Conservation (phyloP, 345 rosid species). For the Citrus inodora region DNA sequence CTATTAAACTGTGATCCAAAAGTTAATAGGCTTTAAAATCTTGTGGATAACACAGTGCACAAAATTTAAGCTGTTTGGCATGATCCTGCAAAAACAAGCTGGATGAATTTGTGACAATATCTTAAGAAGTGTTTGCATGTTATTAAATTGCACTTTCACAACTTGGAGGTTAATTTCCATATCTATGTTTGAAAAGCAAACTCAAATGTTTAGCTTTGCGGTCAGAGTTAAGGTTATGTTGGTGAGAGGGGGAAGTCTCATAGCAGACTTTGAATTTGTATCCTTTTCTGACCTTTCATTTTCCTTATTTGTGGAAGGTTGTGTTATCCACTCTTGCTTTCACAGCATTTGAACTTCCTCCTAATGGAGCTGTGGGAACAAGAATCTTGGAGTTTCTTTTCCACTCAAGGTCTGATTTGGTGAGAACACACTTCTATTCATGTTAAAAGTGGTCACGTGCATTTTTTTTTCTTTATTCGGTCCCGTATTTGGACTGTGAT, state of each 20-base stretch:
- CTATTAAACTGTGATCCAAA: background rate
- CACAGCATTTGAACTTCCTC: conserved; percentile 98
- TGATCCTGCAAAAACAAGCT: background rate
- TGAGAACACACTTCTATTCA: conserved; percentile 26
- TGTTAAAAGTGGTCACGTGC: background rate
- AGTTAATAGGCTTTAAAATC: background rate
- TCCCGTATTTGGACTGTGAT: background rate
- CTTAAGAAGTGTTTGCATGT: background rate
- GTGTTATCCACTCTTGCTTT: conserved; percentile 87
- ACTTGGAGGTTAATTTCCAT: background rate
- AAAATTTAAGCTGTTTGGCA: background rate
- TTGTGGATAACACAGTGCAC: conserved; percentile 1
- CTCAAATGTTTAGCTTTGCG: background rate
- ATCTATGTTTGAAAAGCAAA: background rate
- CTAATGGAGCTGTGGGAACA: conserved; percentile 93
- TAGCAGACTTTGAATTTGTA: background rate
- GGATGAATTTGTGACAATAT: background rate
- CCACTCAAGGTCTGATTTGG: conserved; percentile 90
- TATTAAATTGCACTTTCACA: background rate
- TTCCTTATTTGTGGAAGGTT: conserved; percentile 55
- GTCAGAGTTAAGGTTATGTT: background rate
- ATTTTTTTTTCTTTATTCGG: background rate
- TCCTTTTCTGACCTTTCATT: conserved; percentile 7
- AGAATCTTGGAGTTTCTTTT: conserved; percentile 83
- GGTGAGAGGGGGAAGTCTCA: background rate